Evolutionary conservation across 352 stramenopile species (phyloP), one percentile per base, ranked within the genome.

Genomic region (Pythium periplocum): DNA sequence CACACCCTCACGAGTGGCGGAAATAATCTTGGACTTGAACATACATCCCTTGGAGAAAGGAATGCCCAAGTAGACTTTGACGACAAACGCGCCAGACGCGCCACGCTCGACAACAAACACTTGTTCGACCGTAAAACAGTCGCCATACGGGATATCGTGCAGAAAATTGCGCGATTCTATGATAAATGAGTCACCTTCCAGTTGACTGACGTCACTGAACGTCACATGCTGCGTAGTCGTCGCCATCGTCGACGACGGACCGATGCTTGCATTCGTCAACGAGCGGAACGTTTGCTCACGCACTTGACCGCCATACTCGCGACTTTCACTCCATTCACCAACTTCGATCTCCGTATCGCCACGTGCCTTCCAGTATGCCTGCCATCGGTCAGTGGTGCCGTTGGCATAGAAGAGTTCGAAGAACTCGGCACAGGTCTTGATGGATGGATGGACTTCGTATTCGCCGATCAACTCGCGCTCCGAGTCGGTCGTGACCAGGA

Each of bases 21-120:
- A 88, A 39, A 94, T 90, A 51, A 94, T 94, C 66, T 92, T 94
- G 36, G 80, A 91, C 63, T 94, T 94, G 59, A 92, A 94, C 80
- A 94, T 90, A 52, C 83, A 94, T 4, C 83, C 83, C 47, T 91
- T 94, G 5, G 83, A 92, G 53, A 94, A 94, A 38, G 83, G 83
- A 48, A 94, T 87, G 9, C 75, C 83, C 11, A 94, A 40, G 37
- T 83, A 90, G 8, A 82, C 65, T 38, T 87, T 83, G 17, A 50
- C 78, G 31, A 90, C 68, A 3, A 87, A 49, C 36, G 67, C 69
- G 1, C 53, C 81, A 6, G 67, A 68, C 17, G 65, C 41, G 6
- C 63, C 48, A 32, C 70, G 68, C 38, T 88, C 78, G n/a, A 90
- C 62, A 2, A 84, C 61, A 30, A 61, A 72, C 30, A 89, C 68